Conservation (phyloP, 2,329 filamentous ascomycete genomes). For the Gremmenia infestans region DNA sequence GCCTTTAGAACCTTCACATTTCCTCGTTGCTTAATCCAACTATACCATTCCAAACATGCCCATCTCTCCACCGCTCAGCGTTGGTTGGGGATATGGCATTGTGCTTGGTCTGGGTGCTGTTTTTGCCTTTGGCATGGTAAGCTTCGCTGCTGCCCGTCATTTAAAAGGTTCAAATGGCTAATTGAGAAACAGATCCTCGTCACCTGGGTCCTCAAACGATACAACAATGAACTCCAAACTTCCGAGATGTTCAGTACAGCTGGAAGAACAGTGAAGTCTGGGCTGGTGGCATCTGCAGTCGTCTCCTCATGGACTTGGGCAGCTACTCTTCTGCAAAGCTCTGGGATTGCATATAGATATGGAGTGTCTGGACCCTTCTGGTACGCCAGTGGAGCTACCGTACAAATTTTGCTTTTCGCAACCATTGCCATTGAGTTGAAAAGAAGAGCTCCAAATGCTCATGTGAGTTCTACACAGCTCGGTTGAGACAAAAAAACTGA, state of each 20-base stretch:
- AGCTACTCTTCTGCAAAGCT: constrained; percentile 73
- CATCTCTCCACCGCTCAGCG: constrained; percentile 28
- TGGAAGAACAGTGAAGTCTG: constrained; percentile 82
- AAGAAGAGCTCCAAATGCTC: constrained; percentile 78
- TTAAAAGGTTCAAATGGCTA: not conserved
- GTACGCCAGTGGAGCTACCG: constrained; percentile 68
- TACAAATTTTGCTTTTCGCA: constrained; percentile 85
- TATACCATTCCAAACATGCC: constrained; percentile 23
- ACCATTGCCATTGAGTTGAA: constrained; percentile 89
- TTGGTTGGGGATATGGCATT: constrained; percentile 58
- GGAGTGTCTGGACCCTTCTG: constrained; percentile 63
- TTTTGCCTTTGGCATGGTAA: constrained; percentile 60
- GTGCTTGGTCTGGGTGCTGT: constrained; percentile 55
- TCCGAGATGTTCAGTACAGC: constrained; percentile 92
- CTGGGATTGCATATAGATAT: constrained; percentile 78
- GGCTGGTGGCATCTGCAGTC: constrained; percentile 82
- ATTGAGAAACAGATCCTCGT: constrained; percentile 26
- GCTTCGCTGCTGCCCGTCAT: not conserved
- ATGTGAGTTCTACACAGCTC: constrained; percentile 35
- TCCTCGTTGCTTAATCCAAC: not conserved
- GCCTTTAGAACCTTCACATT: not conserved
- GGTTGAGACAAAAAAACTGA: not conserved
- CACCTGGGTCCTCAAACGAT: constrained; percentile 38
- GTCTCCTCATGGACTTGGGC: constrained; percentile 94
- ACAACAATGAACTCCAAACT: constrained; percentile 76